Base-by-base conservation (phyloP, 2,329 filamentous ascomycete genomes). In the Clathrospora elynae region DNA sequence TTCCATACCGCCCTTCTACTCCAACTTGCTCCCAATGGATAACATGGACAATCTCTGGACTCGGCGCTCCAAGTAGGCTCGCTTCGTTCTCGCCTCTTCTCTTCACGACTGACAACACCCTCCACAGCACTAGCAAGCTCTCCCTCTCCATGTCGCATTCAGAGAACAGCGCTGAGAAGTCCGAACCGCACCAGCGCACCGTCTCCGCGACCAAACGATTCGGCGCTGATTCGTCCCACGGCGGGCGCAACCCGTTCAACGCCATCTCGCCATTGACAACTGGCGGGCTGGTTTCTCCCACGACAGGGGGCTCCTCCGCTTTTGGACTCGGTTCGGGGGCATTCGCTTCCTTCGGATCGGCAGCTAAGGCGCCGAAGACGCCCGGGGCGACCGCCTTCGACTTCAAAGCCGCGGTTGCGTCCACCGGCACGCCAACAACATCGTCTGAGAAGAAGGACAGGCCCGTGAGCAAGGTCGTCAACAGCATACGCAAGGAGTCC, bases 261-360 rank as follows among this genome's bases (percentile, higher is more conserved):
- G 78, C 83, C 59, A 82, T 88, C 57, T 84, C 88, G 34, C 85
- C 86, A 47, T 82, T 87, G 61, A 84, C 82, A 49, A 81, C 79
- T 35, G 82, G 81, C 34, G 68, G 62, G 43, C 76, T 90, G 41
- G 80, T 86, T 23, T 92, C 90, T 7, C 89, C 90, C 10, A 89
- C 87, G 9, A 80, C 82, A 39, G 81, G 81, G 58, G 89, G 88
- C 41, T 90, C 90, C 12, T 91, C 87, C 62, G 91, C 92, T 45
- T 99, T 99, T 73, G 91, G 90, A 35, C 78, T 99, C 48, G 93
- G 93, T 26, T 95, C 90, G 12, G 93, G 93, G 59, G 93, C 93
- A 41, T 99, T 99, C 70, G 92, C 92, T 25, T 95, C 91, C n/a
- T 95, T 95, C 71, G 91, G 92, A 16, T 78, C 78, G 29, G 82